Conservation (phyloP, 2,329 filamentous ascomycete genomes). For the Rosellinia necatrix region DNA sequence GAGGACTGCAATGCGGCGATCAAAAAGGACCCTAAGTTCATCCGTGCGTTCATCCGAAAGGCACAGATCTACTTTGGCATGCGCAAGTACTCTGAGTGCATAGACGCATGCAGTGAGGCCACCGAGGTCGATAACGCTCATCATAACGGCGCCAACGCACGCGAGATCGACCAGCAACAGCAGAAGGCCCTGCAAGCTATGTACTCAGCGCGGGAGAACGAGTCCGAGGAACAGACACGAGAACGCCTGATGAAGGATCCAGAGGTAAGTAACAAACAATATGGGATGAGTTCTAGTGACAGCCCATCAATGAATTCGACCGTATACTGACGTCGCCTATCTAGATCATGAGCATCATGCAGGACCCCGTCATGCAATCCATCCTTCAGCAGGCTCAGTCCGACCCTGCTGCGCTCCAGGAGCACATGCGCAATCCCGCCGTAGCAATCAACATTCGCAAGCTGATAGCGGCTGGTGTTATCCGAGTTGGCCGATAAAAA, state of each 20-base stretch:
- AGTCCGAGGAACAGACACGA: constrained; percentile 94
- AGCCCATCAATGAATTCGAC: background rate
- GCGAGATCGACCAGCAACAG: constrained; percentile 92
- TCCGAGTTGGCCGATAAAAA: constrained; percentile 66
- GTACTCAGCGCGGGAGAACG: constrained; percentile 87
- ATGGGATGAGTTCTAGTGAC: background rate
- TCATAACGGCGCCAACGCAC: constrained; percentile 74
- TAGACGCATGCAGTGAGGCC: constrained; percentile 87
- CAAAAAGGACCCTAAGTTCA: constrained; percentile 88
- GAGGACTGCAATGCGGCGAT: constrained; percentile 92
- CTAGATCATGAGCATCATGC: constrained; percentile 84
- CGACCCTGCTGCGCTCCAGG: constrained; percentile 87
- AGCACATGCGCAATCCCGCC: constrained; percentile 93
- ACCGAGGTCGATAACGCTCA: constrained; percentile 72
- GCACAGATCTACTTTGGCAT: constrained; percentile 95
- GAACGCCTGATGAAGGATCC: constrained; percentile 89
- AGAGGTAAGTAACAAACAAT: constrained; percentile 65
- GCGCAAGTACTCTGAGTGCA: constrained; percentile 95
- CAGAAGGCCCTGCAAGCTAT: constrained; percentile 91
- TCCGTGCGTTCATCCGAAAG: constrained; percentile 95
- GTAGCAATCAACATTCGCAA: constrained; percentile 93
- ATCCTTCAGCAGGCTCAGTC: constrained; percentile 96
- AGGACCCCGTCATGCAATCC: constrained; percentile 96
- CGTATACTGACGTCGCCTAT: constrained; percentile 34
- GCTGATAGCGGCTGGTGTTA: constrained; percentile 89